Base-by-base conservation (phyloP, 345 rosid species). In the Acer campestre region DNA sequence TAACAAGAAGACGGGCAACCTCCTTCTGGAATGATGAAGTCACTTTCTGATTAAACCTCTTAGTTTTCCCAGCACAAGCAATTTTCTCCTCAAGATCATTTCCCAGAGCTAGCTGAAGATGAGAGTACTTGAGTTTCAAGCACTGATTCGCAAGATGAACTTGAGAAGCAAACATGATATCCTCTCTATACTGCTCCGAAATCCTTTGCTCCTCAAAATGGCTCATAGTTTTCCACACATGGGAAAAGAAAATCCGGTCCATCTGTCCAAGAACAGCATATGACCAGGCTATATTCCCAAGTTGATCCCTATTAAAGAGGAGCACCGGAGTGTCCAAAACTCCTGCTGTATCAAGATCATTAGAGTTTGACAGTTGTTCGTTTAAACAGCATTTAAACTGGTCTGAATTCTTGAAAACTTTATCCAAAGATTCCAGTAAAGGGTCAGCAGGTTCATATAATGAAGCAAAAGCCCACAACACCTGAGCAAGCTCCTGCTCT, bases 211-310 rank as follows among this genome's bases (percentile, higher is more conserved):
- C 92, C 81, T 91, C 97, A 35, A 86, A 89, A 51, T 73, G 73
- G 81, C 87, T 80, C 68, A 91, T 79, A 44, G 83, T 73, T 74
- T 80, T 87, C 99, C 98, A 96, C 55, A 86, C 74, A 71, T 83
- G 87, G 51, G 90, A 84, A 80, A 93, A 96, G 89, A 92, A 96
- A 67, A 78, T 74, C 12, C 86, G 86, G 63, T 91, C 88, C 81
- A 92, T 10, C 77, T 86, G 90, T 53, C 94, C 95, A 58, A 93
- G 91, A 82, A 91, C 97, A 78, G 98, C 97, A 84, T 92, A 93
- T 42, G 99, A 96, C 99, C 99, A 96, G 70, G 99, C 97, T 79
- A 93, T 80, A 80, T 91, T 94, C 38, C 98, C 97, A 2, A 96
- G 93, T 85, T 96, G 97, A 82, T 92, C 92, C 76, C 97, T 86